Base-by-base conservation (phyloP, 1,284 basidiomycete genomes). In the Gymnopus androsaceus region DNA sequence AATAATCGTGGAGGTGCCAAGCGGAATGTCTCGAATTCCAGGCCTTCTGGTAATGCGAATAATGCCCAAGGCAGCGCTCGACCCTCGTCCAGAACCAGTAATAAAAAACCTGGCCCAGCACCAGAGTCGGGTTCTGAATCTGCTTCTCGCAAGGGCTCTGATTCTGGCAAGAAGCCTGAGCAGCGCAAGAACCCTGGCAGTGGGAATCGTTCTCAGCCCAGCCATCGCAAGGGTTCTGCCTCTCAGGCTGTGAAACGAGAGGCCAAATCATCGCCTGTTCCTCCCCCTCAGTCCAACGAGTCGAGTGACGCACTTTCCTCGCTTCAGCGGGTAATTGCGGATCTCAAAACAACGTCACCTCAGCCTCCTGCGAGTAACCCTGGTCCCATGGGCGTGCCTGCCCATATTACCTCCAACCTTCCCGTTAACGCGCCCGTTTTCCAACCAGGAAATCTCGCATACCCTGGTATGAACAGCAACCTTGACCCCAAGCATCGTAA, bases 271-370 rank as follows among this genome's bases (percentile, higher is more conserved):
- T 76, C 82, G 40, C 72, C 81, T 59, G 67, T 67, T 45, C 66
- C 69, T 46, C n/a, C n/a, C n/a, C 59, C 64, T 46, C 72, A 72
- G 61, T 68, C 60, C 58, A 72, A 72, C 48, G 84, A 86, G 62
- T 78, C 83, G 31, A 89, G 85, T 66, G 86, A 88, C 68, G 88
- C 86, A 23, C 76, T 92, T 58, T 87, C 87, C 57, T 90, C 88
- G 33, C 80, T 92, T 58, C 90, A 92, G 67, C 81, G 88, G 51
- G 86, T 92, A 66, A 92, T 93, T 61, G 87, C 86, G 54, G 91
- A 93, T 67, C 75, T 93, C 61, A 92, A 91, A 78, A 86, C 86
- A 23, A 79, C 87, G 6, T 84, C 87, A 48, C 83, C 80, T 54
- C 74, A 77, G 19, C 75, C 76, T 54, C 71, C 77, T 45, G 59